Evolutionary conservation across 768 basidiomycete genomes (phyloP), one percentile per base, ranked within the genome.

Genomic region (Panellus pusillus): DNA sequence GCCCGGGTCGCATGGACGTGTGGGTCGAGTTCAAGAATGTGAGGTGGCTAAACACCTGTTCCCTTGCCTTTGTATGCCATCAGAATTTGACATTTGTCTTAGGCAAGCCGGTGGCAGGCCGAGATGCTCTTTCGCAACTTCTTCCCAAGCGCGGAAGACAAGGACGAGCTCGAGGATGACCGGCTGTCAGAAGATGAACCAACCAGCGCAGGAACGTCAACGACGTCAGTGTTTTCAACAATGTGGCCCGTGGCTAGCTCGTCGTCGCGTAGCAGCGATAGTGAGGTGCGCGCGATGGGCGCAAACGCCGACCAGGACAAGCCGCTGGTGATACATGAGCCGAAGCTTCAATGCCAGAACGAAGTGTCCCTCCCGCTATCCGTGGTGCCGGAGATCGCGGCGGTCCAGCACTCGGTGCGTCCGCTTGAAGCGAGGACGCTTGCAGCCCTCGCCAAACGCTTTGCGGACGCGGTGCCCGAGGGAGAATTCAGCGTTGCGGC

Each of bases 1-100:
- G 93, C 48, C 91, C 93, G 6, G 93, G 93, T n/a, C 87, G 89
- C 27, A 90, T 91, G 88, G 93, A 95, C 64, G 89, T 96, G 7
- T 91, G 90, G 85, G 80, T 95, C 42, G 89, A 93, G 68, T 95
- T 95, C 76, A 89, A 86, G 75, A 86, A 89, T 56, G 24, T 24
- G 24, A 24, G 24, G 24, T 24, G 24, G 24, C 24, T 24, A 2
- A 24, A 2, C 24, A 24, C 24, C 24, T 24, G 24, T 24, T 24
- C 24, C 24, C 24, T 24, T 24, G 24, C 24, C 24, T 24, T 24
- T 24, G 2, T 24, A 24, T 24, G 24, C 24, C 24, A 24, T 24
- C 24, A 24, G 24, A 24, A 24, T 24, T 24, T 24, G 24, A 24
- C 2, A 24, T 3, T n/a, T 24, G 24, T 24, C 24, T 6, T 24